Conservation (phyloP, 1,284 basidiomycete genomes). For the Fomitopsis palustris region DNA sequence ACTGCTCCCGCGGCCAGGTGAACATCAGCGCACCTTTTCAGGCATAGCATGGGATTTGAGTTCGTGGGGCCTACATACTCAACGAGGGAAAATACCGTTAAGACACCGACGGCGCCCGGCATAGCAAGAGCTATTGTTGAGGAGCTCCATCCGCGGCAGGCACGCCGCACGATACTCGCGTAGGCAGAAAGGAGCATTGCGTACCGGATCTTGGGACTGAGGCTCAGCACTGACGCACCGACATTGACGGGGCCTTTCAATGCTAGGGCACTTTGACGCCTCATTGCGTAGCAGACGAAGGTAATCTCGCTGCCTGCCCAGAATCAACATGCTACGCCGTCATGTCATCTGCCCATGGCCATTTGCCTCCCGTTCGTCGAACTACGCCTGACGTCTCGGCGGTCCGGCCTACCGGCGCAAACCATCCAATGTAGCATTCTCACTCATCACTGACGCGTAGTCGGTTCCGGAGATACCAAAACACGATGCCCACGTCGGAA, state of each 20-base stretch:
- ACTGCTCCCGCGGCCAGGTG: neutral
- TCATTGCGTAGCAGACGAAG: neutral
- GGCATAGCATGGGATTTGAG: neutral
- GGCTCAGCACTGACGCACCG: neutral
- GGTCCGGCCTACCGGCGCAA: neutral
- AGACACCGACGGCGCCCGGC: conserved; percentile 9
- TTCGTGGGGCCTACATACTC: conserved; percentile 10
- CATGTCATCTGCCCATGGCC: neutral
- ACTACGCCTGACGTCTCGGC: neutral
- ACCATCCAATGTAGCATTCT: neutral
- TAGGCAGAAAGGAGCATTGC: neutral
- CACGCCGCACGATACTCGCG: neutral
- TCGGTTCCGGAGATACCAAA: neutral
- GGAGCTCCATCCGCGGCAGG: neutral
- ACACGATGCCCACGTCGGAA: neutral
- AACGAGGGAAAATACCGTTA: conserved; percentile 11
- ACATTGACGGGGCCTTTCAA: neutral
- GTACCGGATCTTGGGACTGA: neutral
- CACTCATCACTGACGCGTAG: neutral
- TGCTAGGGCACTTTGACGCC: neutral
- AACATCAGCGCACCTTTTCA: neutral
- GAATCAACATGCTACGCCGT: neutral
- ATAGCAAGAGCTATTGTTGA: neutral
- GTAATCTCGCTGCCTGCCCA: neutral
- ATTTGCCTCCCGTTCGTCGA: neutral